phyloP scores from a whole-genome alignment of 1,284 basidiomycete genomes.

The Rhodotorula sp. region DNA sequence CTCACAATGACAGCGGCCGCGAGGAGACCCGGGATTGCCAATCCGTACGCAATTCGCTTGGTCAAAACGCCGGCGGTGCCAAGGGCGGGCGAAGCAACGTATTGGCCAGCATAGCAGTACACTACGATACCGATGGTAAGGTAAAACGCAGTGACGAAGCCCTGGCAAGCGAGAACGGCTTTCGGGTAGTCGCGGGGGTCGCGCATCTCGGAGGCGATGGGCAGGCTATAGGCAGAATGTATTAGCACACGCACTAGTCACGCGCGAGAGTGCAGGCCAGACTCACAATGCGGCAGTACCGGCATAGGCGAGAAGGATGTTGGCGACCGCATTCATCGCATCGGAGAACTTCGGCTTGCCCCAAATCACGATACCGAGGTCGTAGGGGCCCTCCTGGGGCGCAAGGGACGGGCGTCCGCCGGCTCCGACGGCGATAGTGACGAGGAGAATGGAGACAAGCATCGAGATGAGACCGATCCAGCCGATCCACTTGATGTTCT shows the following conservation, averaged over 20 bases:
- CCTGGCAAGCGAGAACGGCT: conserved; percentile 32
- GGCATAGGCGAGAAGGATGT: conserved; percentile 28
- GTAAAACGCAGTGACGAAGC: conserved; percentile 42
- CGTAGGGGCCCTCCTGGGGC: conserved; percentile 48
- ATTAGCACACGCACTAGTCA: neutral
- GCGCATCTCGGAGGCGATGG: conserved; percentile 52
- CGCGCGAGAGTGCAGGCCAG: neutral
- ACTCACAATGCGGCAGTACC: conserved; percentile 39
- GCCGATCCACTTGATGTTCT: conserved; percentile 48
- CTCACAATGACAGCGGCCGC: conserved; percentile 45
- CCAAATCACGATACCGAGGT: conserved; percentile 34
- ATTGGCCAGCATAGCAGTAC: conserved; percentile 29
- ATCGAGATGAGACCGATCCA: conserved; percentile 41
- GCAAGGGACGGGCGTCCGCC: conserved; percentile 54
- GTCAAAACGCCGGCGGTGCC: conserved; percentile 51
- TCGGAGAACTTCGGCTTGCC: conserved; percentile 31
- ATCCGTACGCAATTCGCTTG: conserved; percentile 49
- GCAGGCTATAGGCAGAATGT: conserved; percentile 7
- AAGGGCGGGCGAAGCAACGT: conserved; percentile 50
- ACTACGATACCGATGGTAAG: conserved; percentile 36
- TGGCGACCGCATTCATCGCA: conserved; percentile 28
- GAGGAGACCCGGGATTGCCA: conserved; percentile 47
- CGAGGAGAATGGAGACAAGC: conserved; percentile 24
- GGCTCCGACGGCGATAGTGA: conserved; percentile 54
- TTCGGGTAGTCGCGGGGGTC: conserved; percentile 42